A percentile compares a stretch with the other conserved stretches of the same genome.
These are phyloP conservation scores for Eleusine coracana DNA, from an alignment of 176 grass and related monocot species.

Conservation along the genomic window DNA sequence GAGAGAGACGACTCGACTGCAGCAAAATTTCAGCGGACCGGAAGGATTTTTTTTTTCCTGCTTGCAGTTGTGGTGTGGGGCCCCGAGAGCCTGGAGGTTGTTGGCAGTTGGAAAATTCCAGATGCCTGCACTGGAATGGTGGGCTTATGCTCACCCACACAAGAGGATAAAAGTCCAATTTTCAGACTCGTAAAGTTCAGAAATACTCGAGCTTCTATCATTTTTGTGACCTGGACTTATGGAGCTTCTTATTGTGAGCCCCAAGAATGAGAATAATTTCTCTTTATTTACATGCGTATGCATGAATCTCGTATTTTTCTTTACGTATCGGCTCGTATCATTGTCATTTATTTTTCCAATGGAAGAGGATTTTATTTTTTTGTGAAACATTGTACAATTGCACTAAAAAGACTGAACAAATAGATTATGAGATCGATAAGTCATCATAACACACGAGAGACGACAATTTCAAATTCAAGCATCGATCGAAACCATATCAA, in stretches of 20 bases:
- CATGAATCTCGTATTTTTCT: neutral
- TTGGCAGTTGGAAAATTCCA: slow-evolving; percentile 34
- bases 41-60: neutral
- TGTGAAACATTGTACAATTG: too few relatives aligned
- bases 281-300: neutral
- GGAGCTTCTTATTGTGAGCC: neutral
- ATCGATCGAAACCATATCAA: neutral
- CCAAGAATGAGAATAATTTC: too few relatives aligned
- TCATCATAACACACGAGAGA: too few relatives aligned
- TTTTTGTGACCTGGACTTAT: neutral
- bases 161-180: neutral
- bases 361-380: too few relatives aligned
- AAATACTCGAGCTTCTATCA: neutral
- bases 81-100: neutral
- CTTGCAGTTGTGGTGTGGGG: neutral
- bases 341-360: too few relatives aligned
- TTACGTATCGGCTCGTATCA: neutral
- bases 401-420: too few relatives aligned
- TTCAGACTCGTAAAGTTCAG: neutral
- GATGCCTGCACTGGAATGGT: neutral
- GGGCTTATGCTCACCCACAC: neutral
- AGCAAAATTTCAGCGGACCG: slow-evolving; percentile 18
- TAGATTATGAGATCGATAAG: too few relatives aligned
- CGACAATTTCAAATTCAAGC: neutral
- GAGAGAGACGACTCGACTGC: neutral